Evolutionary conservation across 257 asterid genomes (phyloP).

Genomic region (Capsicum pubescens): DNA sequence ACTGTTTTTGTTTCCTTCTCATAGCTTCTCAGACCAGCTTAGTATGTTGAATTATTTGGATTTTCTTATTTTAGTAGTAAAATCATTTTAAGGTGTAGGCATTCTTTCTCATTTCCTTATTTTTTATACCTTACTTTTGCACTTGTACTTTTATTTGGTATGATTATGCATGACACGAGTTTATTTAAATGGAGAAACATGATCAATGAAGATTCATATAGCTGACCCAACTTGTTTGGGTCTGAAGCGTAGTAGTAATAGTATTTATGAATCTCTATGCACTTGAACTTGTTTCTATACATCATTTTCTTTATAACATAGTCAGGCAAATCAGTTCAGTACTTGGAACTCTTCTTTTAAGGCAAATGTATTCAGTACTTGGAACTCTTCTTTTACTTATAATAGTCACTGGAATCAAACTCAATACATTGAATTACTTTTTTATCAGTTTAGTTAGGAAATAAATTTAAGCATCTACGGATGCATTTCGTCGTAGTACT

Average conservation of each 20-base stretch:
- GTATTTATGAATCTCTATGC: background rate
- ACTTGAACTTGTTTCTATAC: background rate
- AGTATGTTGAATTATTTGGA: background rate
- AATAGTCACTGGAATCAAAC: background rate
- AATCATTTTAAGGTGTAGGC: background rate
- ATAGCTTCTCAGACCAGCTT: background rate
- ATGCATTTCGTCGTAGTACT: slow-evolving; percentile 13
- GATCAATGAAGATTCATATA: background rate
- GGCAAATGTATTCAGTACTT: background rate
- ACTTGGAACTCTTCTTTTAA: slow-evolving; percentile 8
- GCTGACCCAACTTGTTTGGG: background rate
- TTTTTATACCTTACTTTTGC: background rate
- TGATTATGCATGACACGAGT: background rate
- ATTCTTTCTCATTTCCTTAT: background rate
- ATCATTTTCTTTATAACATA: background rate
- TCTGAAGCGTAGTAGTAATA: background rate
- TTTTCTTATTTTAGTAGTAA: background rate
- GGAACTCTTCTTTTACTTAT: slow-evolving; percentile 12
- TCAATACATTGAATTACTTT: background rate
- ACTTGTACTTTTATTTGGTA: background rate
- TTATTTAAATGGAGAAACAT: slow-evolving; percentile 1
- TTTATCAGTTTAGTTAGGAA: background rate
- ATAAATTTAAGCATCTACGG: background rate
- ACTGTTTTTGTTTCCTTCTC: slow-evolving; percentile 12
- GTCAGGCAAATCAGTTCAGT: slow-evolving; percentile 15